Evolutionary conservation across 768 basidiomycete species (phyloP).

Genomic region (Xerocomellus chrysenteron): DNA sequence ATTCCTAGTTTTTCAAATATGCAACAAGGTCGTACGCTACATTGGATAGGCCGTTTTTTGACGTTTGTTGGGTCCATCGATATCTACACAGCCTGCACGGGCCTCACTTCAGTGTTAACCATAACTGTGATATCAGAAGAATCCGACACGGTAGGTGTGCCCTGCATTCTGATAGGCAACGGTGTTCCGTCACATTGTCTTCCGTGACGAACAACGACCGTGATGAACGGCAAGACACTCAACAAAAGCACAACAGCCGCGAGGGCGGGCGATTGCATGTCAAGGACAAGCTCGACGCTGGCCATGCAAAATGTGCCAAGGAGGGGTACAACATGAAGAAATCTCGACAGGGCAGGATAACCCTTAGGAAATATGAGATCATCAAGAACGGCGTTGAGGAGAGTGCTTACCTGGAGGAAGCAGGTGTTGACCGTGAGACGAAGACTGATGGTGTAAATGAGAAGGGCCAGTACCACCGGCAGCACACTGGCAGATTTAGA

Average conservation of each 20-base stretch:
- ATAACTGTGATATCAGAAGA: background rate
- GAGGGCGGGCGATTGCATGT: conserved; percentile 6
- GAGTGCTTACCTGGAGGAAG: conserved; percentile 1
- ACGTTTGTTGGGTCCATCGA: background rate
- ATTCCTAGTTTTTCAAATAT: no score
- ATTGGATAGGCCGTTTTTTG: background rate
- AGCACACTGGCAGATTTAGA: background rate
- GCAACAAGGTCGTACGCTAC: no score
- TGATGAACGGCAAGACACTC: conserved; percentile 8
- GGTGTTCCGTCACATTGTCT: background rate
- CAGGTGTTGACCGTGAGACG: conserved; percentile 8
- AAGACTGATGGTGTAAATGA: conserved; percentile 20
- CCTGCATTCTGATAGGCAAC: background rate
- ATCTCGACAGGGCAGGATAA: background rate
- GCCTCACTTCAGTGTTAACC: background rate
- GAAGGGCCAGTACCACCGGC: conserved; percentile 12
- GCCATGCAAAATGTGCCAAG: conserved; percentile 15
- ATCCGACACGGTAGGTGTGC: no score
- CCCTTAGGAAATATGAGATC: background rate
- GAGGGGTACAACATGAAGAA: conserved; percentile 14
- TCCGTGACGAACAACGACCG: background rate
- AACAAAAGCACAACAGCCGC: conserved; percentile 4
- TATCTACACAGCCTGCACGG: background rate
- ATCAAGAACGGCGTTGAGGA: background rate
- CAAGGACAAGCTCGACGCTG: conserved; percentile 3